phyloP scores from a whole-genome alignment of 495 filamentous ascomycete species.

The Podospora fimiseda region DNA sequence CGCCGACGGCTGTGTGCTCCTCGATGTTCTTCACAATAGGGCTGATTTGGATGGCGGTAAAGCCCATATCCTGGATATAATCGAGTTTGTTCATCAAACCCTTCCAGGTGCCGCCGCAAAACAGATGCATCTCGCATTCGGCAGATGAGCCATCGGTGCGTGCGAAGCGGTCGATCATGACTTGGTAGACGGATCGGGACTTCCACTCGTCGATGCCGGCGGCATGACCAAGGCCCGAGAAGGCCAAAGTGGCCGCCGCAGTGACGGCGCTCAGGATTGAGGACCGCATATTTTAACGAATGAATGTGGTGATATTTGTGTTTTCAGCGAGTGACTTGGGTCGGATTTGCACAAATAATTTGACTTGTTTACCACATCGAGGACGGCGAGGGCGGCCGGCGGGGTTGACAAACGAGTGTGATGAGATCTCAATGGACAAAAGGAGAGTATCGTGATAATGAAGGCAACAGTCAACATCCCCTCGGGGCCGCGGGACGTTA shows the following conservation, averaged over 20 bases:
- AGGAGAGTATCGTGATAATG: too few relatives aligned
- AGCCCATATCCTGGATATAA: slow-evolving; percentile 56
- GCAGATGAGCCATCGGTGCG: slow-evolving; percentile 55
- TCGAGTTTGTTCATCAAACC: slow-evolving; percentile 29
- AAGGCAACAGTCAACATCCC: too few relatives aligned
- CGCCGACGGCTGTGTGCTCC: slow-evolving; percentile 42
- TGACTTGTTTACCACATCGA: slow-evolving; percentile 7
- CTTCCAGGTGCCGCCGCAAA: slow-evolving; percentile 70
- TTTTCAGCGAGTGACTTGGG: slow-evolving; percentile 24
- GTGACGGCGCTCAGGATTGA: slow-evolving; percentile 17
- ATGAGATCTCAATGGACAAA: too few relatives aligned
- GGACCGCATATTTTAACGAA: slow-evolving; percentile 22
- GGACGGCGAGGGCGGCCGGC: too few relatives aligned
- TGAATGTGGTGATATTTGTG: background rate
- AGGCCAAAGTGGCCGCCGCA: slow-evolving; percentile 20
- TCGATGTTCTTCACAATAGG: slow-evolving; percentile 60
- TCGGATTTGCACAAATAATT: slow-evolving; percentile 15
- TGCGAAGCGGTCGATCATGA: slow-evolving; percentile 70
- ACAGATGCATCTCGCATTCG: slow-evolving; percentile 48
- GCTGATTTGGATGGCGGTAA: slow-evolving; percentile 77
- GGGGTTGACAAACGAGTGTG: too few relatives aligned
- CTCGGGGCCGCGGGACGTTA: too few relatives aligned
- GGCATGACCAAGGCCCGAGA: slow-evolving; percentile 20
- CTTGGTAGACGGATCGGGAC: slow-evolving; percentile 62
- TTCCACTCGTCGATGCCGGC: slow-evolving; percentile 48